Evolutionary conservation across 208 protist genomes (phyloP).

Genomic region (Histomonas meleagridis): DNA sequence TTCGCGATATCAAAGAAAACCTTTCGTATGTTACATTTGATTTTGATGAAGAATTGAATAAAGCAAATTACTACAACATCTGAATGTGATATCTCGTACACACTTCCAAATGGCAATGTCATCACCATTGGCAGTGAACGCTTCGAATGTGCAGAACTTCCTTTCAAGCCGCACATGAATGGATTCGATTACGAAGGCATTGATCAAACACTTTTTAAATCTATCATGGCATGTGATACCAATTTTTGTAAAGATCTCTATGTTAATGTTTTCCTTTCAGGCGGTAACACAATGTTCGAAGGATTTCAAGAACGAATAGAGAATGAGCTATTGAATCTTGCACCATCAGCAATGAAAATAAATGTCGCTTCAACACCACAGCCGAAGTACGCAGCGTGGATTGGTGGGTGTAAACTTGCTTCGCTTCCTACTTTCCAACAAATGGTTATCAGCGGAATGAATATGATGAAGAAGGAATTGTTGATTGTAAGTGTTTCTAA

Average conservation of each 20-base stretch:
- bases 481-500: constrained; percentile 54
- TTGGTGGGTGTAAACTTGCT: not conserved
- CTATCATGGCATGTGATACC: constrained; percentile 65
- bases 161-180: constrained; percentile 65
- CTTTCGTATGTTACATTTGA: constrained; percentile 57
- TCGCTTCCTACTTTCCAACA: constrained; percentile 47
- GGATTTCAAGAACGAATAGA: not conserved
- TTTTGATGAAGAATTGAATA: constrained; percentile 55
- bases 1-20: constrained; percentile 65
- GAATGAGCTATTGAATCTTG: not conserved
- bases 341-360: not conserved
- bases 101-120: constrained; percentile 63
- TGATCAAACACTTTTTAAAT: constrained; percentile 56
- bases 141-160: constrained; percentile 62
- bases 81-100: constrained; percentile 53
- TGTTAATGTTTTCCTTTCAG: constrained; percentile 52
- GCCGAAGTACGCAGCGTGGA: not conserved
- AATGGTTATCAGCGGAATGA: constrained; percentile 53
- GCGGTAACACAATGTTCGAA: not conserved
- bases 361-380: constrained; percentile 39
- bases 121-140: constrained; percentile 55
- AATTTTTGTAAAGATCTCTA: constrained; percentile 58
- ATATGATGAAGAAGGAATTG: constrained; percentile 55
- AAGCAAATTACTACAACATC: constrained; percentile 42
- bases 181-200: constrained; percentile 33